Percentiles rank a stretch among this genome's conserved stretches.
Evolutionary conservation across 805 yeast genomes (phyloP).

Genomic region (Lachancea waltii): DNA sequence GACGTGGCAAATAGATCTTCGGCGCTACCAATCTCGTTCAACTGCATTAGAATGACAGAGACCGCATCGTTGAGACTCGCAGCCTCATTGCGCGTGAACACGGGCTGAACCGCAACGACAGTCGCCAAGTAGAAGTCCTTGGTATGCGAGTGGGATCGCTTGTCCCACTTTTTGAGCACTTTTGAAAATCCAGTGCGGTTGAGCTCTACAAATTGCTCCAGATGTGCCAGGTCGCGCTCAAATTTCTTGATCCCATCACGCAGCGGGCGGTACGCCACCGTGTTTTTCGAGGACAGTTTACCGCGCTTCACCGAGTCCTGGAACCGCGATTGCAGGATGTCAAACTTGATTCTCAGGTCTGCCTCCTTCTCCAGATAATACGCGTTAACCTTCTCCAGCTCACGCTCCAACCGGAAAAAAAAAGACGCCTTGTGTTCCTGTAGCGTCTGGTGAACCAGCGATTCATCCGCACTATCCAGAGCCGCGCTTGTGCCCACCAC

Average conservation of each 20-base stretch:
- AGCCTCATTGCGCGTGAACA: constrained; percentile 83
- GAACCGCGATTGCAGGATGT: constrained; percentile 68
- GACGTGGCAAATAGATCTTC: constrained; percentile 7
- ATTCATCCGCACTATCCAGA: constrained; percentile 34
- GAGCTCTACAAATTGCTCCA: constrained; percentile 90
- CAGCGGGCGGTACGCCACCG: constrained; percentile 73
- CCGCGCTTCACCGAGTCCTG: constrained; percentile 41
- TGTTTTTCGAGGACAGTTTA: constrained; percentile 47
- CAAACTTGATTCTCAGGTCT: constrained; percentile 71
- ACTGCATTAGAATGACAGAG: constrained; percentile 22
- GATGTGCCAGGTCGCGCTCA: constrained; percentile 77
- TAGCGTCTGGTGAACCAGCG: constrained; percentile 44
- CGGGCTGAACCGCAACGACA: constrained; percentile 95
- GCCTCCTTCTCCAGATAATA: constrained; percentile 89
- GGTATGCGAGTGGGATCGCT: constrained; percentile 88
- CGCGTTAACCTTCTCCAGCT: constrained; percentile 89
- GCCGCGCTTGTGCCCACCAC: constrained; percentile 29
- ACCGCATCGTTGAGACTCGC: constrained; percentile 72
- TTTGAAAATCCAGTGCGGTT: constrained; percentile 95
- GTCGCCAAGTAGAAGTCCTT: constrained; percentile 86
- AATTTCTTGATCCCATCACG: constrained; percentile 87
- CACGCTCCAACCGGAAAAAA: constrained; percentile 84
- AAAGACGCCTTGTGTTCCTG: constrained; percentile 89
- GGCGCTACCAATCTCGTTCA: constrained; percentile 25
- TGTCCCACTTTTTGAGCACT: constrained; percentile 97